Evolutionary conservation across 75 land plant species (phyloP).

Genomic region (Pinus albicaulis): DNA sequence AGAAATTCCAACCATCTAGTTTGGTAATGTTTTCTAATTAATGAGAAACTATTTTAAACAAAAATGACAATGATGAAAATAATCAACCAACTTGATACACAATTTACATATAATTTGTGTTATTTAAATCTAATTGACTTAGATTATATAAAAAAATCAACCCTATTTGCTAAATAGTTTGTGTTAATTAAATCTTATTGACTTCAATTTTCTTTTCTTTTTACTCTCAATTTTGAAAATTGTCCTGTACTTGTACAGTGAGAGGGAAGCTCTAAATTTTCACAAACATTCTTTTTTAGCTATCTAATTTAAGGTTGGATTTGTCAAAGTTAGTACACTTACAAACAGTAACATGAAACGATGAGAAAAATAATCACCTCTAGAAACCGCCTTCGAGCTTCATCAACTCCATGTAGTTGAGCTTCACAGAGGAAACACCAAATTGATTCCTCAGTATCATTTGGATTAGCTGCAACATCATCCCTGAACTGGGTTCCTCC

Average conservation of each 20-base stretch:
- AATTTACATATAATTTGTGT: background rate
- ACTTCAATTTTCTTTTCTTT: background rate
- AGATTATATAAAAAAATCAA: background rate
- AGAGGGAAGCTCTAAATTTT: background rate
- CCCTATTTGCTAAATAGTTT: background rate
- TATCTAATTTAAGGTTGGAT: background rate
- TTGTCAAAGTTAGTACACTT: background rate
- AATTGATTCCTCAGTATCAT: slow-evolving; percentile 93
- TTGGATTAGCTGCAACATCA: slow-evolving; percentile 92
- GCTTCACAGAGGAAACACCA: slow-evolving; percentile 97
- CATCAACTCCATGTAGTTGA: slow-evolving; percentile 70
- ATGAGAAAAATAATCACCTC: slow-evolving; percentile 33
- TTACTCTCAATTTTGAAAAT: background rate
- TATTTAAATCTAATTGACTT: slow-evolving; percentile 3
- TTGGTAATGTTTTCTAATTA: background rate
- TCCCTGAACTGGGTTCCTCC: slow-evolving; percentile 83
- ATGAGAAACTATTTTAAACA: background rate
- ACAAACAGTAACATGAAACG: background rate
- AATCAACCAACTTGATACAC: background rate
- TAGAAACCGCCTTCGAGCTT: slow-evolving; percentile 73
- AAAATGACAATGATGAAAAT: background rate
- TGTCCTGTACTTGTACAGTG: background rate
- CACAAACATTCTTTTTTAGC: background rate
- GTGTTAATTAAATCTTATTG: background rate
- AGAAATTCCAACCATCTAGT: too few species aligned